Conservation (phyloP, 768 basidiomycete genomes). For the Pholiota microspora region DNA sequence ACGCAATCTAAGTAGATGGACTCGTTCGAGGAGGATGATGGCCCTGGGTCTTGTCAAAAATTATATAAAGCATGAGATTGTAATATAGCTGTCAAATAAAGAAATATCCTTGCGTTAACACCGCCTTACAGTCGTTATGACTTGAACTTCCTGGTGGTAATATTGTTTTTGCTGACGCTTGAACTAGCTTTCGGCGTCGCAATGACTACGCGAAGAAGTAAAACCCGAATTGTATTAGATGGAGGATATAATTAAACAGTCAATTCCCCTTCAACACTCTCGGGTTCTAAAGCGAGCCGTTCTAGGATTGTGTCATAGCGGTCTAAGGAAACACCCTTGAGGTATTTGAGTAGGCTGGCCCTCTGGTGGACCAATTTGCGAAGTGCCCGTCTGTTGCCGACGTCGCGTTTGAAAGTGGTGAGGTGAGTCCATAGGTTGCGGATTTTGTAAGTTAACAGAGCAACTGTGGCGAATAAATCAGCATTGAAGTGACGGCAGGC, state of each 20-base stretch:
- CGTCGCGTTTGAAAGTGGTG: conserved; percentile 64
- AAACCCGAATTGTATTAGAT: neutral
- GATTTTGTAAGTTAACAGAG: conserved; percentile 83
- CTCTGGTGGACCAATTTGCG: conserved; percentile 79
- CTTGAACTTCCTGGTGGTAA: no score
- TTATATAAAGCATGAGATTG: neutral
- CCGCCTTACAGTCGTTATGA: neutral
- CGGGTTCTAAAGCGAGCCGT: conserved; percentile 73
- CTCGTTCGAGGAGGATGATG: neutral
- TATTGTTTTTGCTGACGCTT: no score
- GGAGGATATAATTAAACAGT: conserved; percentile 47
- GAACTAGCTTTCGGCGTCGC: no score
- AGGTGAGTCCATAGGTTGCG: conserved; percentile 81
- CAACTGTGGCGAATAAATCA: conserved; percentile 49
- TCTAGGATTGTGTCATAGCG: conserved; percentile 75
- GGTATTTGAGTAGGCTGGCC: conserved; percentile 79
- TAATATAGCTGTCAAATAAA: neutral
- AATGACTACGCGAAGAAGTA: no score
- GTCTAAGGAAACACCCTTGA: conserved; percentile 58
- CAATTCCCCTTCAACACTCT: conserved; percentile 88
- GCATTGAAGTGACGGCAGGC: neutral
- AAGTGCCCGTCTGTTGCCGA: conserved; percentile 74
- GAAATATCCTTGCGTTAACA: neutral
- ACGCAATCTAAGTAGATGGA: no score
- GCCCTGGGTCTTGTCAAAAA: neutral